Percentiles rank a stretch among this genome's conserved stretches.
phyloP scores from a whole-genome alignment of 768 basidiomycete species.

The Amanita inopinata region DNA sequence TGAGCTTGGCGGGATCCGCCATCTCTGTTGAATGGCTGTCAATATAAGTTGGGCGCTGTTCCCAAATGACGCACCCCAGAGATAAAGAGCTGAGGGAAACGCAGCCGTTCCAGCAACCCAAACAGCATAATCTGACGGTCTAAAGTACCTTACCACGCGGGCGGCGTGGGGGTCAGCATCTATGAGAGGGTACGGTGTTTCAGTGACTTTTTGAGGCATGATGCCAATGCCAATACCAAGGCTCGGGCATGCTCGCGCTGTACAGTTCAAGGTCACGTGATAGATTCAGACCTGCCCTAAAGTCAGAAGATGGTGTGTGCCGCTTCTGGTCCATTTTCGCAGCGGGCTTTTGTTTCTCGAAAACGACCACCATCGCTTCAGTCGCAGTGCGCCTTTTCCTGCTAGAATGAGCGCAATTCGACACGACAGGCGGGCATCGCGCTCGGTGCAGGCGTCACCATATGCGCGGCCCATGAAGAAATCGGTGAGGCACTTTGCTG shows the following conservation, averaged over 20 bases:
- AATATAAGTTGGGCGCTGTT: background rate
- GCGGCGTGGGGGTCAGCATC: constrained; percentile 86
- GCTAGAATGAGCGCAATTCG: constrained; percentile 50
- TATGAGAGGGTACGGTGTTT: constrained; percentile 81
- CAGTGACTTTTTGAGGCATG: constrained; percentile 41
- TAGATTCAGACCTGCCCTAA: constrained; percentile 24
- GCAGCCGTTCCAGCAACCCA: constrained; percentile 78
- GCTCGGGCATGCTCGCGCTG: background rate
- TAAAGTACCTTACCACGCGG: constrained; percentile 84
- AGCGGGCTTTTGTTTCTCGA: constrained; percentile 13
- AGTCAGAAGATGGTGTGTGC: constrained; percentile 11
- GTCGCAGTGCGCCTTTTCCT: constrained; percentile 7
- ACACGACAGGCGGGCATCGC: constrained; percentile 29
- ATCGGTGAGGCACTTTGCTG: constrained; percentile 29
- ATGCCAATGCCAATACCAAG: background rate
- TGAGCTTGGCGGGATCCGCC: constrained; percentile 34
- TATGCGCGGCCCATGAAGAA: constrained; percentile 44
- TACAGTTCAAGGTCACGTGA: constrained; percentile 21
- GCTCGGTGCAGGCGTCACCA: constrained; percentile 36
- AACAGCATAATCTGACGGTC: constrained; percentile 76
- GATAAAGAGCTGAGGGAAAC: constrained; percentile 72
- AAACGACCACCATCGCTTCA: constrained; percentile 9
- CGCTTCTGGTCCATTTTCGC: constrained; percentile 14
- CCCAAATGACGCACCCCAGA: constrained; percentile 57
- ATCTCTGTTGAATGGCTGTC: constrained; percentile 26